These are phyloP conservation scores for Clarireedia monteithiana DNA, from an alignment of 2,329 filamentous ascomycete species.

Conservation along the genomic window DNA sequence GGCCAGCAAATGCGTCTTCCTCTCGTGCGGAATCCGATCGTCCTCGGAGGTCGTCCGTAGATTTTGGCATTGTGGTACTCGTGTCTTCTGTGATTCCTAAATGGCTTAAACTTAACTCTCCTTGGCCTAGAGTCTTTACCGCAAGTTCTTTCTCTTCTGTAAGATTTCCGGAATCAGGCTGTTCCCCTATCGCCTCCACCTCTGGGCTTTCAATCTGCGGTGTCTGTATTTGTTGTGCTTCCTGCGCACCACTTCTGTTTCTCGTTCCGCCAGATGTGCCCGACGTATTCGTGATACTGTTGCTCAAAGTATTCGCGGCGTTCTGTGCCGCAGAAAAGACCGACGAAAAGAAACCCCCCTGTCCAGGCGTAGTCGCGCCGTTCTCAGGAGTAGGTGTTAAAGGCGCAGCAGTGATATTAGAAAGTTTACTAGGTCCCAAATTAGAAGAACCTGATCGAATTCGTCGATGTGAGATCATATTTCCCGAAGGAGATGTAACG, in stretches of 20 bases:
- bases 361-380: constrained; percentile 41
- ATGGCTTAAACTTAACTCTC: constrained; percentile 83
- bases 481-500: constrained; percentile 54
- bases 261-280: constrained; percentile 45
- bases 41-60: constrained; percentile 35
- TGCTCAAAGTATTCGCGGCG: constrained; percentile 70
- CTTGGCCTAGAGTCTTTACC: constrained; percentile 80
- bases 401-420: constrained; percentile 63
- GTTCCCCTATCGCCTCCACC: constrained; percentile 29
- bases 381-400: constrained; percentile 70
- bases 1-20: constrained; percentile 16
- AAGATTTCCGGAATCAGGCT: constrained; percentile 25
- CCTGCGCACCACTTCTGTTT: constrained; percentile 31
- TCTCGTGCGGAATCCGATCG: constrained; percentile 18
- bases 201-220: constrained; percentile 22
- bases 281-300: constrained; percentile 61
- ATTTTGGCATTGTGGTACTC: constrained; percentile 49
- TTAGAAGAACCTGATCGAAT: constrained; percentile 46
- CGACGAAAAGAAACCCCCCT: constrained; percentile 76
- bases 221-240: constrained; percentile 20
- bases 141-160: constrained; percentile 60
- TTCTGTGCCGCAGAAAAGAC: constrained; percentile 91
- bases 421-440: constrained; percentile 71
- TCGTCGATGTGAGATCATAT: constrained; percentile 66
- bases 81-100: constrained; percentile 64